Evolutionary conservation across 78 protist species (phyloP).

Genomic region (Speleostelium caveatum): DNA sequence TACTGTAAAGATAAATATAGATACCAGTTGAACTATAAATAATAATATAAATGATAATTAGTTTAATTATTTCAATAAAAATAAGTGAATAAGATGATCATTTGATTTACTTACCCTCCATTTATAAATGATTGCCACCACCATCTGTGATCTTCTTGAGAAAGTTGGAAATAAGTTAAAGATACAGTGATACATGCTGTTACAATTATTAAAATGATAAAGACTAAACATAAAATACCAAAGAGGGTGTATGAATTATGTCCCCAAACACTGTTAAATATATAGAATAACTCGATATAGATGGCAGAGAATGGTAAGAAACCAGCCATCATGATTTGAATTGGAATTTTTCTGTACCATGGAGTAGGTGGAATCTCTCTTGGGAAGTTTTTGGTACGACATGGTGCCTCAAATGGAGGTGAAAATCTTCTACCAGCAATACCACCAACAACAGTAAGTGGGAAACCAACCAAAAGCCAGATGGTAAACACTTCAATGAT

Average conservation of each 20-base stretch:
- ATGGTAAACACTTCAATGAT: constrained; percentile 86
- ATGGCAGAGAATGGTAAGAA: constrained; percentile 98
- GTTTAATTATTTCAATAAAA: background rate
- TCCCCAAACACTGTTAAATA: constrained; percentile 96
- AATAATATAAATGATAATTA: background rate
- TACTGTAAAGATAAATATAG: constrained; percentile 90
- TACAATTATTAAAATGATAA: constrained; percentile 92
- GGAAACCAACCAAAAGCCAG: constrained; percentile 90
- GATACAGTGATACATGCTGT: constrained; percentile 97
- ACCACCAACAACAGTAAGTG: constrained; percentile 96
- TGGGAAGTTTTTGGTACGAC: constrained; percentile 92
- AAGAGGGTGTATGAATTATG: constrained; percentile 93
- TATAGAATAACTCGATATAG: constrained; percentile 97
- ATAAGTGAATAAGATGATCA: background rate
- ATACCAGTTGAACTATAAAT: constrained; percentile 87
- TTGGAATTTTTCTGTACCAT: constrained; percentile 87
- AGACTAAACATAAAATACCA: constrained; percentile 93
- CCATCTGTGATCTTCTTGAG: constrained; percentile 97
- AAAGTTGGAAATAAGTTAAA: constrained; percentile 97
- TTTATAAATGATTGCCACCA: constrained; percentile 95
- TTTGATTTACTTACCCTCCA: constrained; percentile 93
- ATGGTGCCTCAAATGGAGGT: constrained; percentile 92
- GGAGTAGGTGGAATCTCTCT: constrained; percentile 96
- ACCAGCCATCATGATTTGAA: constrained; percentile 94
- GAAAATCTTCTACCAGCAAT: constrained; percentile 91